Evolutionary conservation across 73 alveolate genomes (phyloP).

Genomic region (Diophrys sp.): DNA sequence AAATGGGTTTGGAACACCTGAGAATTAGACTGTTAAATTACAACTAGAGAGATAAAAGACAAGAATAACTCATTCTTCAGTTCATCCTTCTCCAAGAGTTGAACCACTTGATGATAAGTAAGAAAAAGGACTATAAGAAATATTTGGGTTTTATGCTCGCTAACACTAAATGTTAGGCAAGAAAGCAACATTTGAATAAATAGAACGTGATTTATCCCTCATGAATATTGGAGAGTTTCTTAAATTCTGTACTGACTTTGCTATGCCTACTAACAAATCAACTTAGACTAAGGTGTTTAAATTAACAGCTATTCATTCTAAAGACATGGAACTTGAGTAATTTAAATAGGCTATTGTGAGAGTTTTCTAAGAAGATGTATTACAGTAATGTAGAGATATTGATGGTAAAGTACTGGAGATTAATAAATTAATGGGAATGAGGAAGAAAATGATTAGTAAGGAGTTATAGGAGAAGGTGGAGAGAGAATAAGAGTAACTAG

Average conservation of each 20-base stretch:
- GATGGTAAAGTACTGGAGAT: too few species aligned
- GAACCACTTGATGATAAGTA: constrained; percentile 61
- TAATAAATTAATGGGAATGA: too few species aligned
- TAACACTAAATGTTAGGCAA: constrained; percentile 74
- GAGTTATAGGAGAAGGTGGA: constrained; percentile 5
- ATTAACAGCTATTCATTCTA: constrained; percentile 57
- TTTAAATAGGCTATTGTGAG: constrained; percentile 55
- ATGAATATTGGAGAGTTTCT: constrained; percentile 79
- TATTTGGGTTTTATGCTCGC: constrained; percentile 74
- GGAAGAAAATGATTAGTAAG: background rate
- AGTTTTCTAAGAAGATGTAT: constrained; percentile 52
- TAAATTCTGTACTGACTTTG: constrained; percentile 77
- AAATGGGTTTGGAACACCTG: too few species aligned
- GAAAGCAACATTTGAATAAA: constrained; percentile 84
- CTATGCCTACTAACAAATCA: constrained; percentile 60
- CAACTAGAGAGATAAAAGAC: too few species aligned
- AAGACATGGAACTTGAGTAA: constrained; percentile 65
- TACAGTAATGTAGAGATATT: too few species aligned
- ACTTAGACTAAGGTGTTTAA: constrained; percentile 63
- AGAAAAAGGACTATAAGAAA: constrained; percentile 66
- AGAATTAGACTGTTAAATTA: too few species aligned
- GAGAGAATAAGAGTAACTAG: too few species aligned
- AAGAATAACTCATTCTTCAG: too few species aligned
- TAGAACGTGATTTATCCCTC: constrained; percentile 60
- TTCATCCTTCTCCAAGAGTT: too few species aligned